Percentiles rank a stretch among this genome's conserved stretches.
Conservation (phyloP, 2,329 filamentous ascomycete genomes). For the Scolecobasidium constrictum region DNA sequence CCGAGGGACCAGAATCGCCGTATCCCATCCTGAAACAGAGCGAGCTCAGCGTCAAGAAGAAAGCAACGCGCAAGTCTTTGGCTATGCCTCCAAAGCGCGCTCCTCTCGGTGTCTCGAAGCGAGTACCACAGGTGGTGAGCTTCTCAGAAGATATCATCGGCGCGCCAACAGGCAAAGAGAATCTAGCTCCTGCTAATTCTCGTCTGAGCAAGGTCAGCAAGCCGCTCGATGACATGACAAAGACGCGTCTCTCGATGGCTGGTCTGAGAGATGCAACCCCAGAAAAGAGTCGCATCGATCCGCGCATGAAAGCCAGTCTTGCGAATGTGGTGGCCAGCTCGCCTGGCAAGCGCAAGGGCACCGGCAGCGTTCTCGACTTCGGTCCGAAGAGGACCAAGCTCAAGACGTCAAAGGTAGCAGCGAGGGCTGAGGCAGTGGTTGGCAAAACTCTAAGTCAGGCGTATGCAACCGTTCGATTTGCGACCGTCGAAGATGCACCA, state of each 20-base stretch:
- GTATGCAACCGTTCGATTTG: background rate
- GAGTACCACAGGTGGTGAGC: constrained; percentile 28
- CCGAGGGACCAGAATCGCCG: constrained; percentile 20
- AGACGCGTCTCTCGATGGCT: constrained; percentile 3
- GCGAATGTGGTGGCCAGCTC: background rate
- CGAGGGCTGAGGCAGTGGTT: background rate
- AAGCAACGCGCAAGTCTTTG: constrained; percentile 28
- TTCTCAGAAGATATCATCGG: constrained; percentile 35
- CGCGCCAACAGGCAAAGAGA: constrained; percentile 50
- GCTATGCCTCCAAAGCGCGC: constrained; percentile 36
- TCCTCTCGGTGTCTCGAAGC: constrained; percentile 10
- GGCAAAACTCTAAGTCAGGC: background rate
- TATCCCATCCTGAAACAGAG: constrained; percentile 15
- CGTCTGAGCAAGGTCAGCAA: background rate
- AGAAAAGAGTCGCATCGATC: constrained; percentile 1
- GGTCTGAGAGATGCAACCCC: constrained; percentile 6
- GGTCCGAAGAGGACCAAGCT: constrained; percentile 5
- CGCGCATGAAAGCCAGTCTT: background rate
- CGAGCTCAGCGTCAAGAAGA: constrained; percentile 21
- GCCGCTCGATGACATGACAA: constrained; percentile 4
- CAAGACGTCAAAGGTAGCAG: constrained; percentile 3
- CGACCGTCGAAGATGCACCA: background rate
- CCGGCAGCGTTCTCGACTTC: constrained; percentile 7
- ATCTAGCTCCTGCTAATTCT: constrained; percentile 18
- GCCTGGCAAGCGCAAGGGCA: constrained; percentile 4